phyloP scores from a whole-genome alignment of 1,284 basidiomycete species.

The Trichosporon inkin region DNA sequence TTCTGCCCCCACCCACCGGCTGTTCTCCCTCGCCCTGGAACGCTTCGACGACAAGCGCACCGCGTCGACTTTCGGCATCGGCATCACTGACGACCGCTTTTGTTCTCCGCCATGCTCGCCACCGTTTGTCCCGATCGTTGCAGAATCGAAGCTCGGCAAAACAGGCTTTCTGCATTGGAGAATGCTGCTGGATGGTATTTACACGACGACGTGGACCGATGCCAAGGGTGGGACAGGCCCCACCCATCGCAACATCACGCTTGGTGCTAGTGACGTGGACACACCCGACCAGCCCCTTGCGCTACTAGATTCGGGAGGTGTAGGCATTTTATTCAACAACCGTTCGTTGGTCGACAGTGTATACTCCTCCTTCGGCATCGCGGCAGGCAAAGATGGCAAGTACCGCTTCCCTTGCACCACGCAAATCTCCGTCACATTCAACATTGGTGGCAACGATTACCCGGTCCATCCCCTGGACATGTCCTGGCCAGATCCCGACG shows the following conservation, averaged over 20 bases:
- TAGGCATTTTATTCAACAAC: conserved; percentile 41
- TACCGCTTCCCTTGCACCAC: conserved; percentile 47
- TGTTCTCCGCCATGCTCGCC: conserved; percentile 43
- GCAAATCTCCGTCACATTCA: conserved; percentile 43
- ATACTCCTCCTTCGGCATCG: conserved; percentile 39
- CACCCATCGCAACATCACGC: conserved; percentile 24
- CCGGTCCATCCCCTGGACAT: conserved; percentile 49
- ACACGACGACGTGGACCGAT: conserved; percentile 31
- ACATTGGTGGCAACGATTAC: conserved; percentile 34
- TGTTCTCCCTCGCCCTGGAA: conserved; percentile 44
- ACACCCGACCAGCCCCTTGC: conserved; percentile 35
- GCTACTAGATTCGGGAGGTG: conserved; percentile 48
- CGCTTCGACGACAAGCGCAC: conserved; percentile 47
- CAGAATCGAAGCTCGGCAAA: conserved; percentile 39
- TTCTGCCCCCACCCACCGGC: conserved; percentile 41
- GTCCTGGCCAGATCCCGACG: conserved; percentile 40
- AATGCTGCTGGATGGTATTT: conserved; percentile 31
- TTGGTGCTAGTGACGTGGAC: conserved; percentile 34
- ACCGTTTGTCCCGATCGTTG: conserved; percentile 38
- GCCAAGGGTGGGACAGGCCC: conserved; percentile 27
- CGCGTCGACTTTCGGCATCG: conserved; percentile 41
- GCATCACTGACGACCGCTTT: conserved; percentile 28
- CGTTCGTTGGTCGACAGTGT: conserved; percentile 37
- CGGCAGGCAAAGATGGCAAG: conserved; percentile 34
- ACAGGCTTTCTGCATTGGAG: conserved; percentile 47